Evolutionary conservation across 768 basidiomycete genomes (phyloP).

Genomic region (Agrocybe praecox): DNA sequence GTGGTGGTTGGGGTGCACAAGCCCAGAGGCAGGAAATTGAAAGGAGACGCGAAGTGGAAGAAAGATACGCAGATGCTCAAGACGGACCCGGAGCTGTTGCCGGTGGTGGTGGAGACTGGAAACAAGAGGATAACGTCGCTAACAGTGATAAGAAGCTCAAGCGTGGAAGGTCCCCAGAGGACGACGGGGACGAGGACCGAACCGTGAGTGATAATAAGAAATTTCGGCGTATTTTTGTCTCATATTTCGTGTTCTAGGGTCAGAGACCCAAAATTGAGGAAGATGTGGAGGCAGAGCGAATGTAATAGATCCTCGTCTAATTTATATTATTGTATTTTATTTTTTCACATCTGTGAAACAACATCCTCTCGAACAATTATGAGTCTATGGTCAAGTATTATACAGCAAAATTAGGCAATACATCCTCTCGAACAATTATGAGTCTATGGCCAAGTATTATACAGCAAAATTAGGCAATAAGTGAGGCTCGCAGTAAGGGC

Average conservation of each 20-base stretch:
- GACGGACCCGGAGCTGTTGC: constrained; percentile 83
- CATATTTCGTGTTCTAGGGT: constrained; percentile 35
- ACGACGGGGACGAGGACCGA: constrained; percentile 55
- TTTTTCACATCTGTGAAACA: constrained; percentile 16
- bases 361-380: neutral
- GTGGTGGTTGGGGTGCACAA: constrained; percentile 94
- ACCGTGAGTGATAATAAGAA: constrained; percentile 47
- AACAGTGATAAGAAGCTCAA: constrained; percentile 50
- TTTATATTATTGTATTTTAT: constrained; percentile 24
- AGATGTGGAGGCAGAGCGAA: constrained; percentile 69
- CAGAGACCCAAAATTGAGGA: constrained; percentile 66
- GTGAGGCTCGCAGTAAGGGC: constrained; percentile 22
- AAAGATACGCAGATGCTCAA: constrained; percentile 81
- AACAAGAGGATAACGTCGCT: constrained; percentile 53
- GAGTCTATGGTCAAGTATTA: neutral
- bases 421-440: neutral
- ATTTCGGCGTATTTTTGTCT: neutral
- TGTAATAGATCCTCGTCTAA: constrained; percentile 42
- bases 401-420: no score
- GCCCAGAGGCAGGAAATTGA: constrained; percentile 75
- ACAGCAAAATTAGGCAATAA: constrained; percentile 41
- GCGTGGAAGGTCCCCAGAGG: constrained; percentile 76
- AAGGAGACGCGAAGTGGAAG: constrained; percentile 80
- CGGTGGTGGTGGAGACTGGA: constrained; percentile 86
- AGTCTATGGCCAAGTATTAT: neutral